Evolutionary conservation across 345 rosid species (phyloP).

Genomic region (Noccaea caerulescens): DNA sequence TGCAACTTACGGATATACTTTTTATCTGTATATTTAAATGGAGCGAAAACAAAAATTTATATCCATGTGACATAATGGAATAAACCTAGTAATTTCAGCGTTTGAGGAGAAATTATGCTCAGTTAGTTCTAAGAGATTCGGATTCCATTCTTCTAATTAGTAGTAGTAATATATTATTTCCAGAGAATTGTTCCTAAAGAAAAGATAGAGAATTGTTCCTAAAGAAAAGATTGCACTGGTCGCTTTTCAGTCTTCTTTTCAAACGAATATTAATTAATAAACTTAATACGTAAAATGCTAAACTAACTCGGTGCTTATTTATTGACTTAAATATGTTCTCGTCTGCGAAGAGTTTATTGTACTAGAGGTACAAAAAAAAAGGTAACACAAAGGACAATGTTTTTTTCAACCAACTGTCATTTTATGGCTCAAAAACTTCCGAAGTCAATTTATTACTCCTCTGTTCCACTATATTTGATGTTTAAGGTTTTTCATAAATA

Average conservation of each 20-base stretch:
- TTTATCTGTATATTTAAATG: no score
- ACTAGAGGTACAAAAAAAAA: background rate
- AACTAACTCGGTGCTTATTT: constrained; percentile 4
- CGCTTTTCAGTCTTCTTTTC: constrained; percentile 12
- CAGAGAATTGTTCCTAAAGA: constrained; percentile 15
- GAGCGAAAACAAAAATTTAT: no score
- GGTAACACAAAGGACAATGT: background rate
- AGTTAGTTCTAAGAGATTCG: constrained; percentile 33
- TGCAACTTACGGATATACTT: no score
- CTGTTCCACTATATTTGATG: no score
- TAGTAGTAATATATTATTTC: background rate
- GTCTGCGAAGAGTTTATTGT: background rate
- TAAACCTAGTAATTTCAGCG: no score
- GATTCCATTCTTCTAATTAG: constrained; percentile 11
- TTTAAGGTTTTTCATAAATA: no score
- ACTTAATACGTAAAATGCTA: background rate
- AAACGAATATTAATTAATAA: background rate
- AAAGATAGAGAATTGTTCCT: constrained; percentile 14
- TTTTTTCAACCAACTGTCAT: background rate
- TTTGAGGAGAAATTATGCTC: background rate
- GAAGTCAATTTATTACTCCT: no score
- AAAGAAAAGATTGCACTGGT: background rate
- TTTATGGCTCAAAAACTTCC: background rate
- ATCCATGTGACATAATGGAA: no score
- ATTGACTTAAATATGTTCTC: background rate